These are phyloP conservation scores for Oleoguttula mirabilis DNA, from an alignment of 495 filamentous ascomycete species.

Conservation along the genomic window DNA sequence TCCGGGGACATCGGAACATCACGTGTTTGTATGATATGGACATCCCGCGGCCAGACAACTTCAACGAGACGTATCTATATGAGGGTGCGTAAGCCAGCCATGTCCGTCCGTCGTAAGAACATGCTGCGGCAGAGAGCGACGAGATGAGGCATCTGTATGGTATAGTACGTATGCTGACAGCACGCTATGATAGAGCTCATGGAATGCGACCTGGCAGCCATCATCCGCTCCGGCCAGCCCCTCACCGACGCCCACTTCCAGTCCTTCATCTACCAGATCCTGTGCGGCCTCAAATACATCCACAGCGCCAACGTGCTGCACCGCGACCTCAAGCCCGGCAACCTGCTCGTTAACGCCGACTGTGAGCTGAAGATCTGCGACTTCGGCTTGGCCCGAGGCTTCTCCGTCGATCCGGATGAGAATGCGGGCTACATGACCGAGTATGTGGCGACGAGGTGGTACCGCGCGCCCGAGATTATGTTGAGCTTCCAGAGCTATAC, in stretches of 20 bases:
- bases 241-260: conserved; percentile 98
- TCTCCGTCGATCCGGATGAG: conserved; percentile 83
- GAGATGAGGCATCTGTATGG: no score
- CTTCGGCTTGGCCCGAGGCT: conserved; percentile 84
- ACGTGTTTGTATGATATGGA: conserved; percentile 99
- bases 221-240: conserved; percentile 95
- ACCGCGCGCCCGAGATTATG: conserved; percentile 99
- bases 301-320: conserved; percentile 98
- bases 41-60: conserved; percentile 92
- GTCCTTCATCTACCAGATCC: conserved; percentile 99
- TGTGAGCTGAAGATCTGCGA: conserved; percentile 99
- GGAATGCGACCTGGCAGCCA: conserved; percentile 97
- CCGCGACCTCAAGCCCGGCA: conserved; percentile 94
- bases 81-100: no score
- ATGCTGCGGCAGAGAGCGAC: background rate
- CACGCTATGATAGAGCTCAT: conserved; percentile 61
- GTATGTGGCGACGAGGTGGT: conserved; percentile 99
- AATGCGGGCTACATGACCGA: conserved; percentile 99
- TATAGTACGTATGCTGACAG: conserved; percentile 22
- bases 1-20: conserved; percentile 72
- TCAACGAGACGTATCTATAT: conserved; percentile 98
- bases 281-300: conserved; percentile 97
- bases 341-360: conserved; percentile 93
- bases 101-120: no score
- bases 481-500: conserved; percentile 99